Base-by-base conservation (phyloP, 139 green algal genomes). In the Volvox reticuliferus region DNA sequence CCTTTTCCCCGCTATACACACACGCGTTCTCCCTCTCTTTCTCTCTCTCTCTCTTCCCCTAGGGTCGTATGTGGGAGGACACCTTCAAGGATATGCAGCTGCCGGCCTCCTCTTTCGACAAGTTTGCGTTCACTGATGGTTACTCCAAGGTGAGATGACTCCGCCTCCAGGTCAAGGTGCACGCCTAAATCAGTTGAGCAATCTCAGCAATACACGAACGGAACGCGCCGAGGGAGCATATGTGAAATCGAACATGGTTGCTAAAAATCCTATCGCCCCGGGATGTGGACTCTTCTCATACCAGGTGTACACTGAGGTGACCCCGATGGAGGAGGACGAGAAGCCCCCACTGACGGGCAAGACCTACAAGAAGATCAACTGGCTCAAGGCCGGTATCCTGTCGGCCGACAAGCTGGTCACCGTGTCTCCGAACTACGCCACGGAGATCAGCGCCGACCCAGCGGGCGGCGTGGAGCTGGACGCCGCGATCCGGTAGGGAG, bases 371-470 rank as follows among this genome's bases (percentile, higher is more conserved):
- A 99, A 99, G 96, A 88, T 99, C 93, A 99, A 99, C 97, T 99
- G 98, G 98, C 94, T 99, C 86, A 97, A 98, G 94, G 97, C 94
- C 14, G 98, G 96, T 61, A 98, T 99, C 94, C 92, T 97, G 37
- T 79, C 96, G 24, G 94, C 96, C 22, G 98, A 99, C 94, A 98
- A 98, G 93, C 87, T 96, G 85, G 92, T 99, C 32, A 99, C 98
- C 26, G 98, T 99, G 79, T 99, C 96, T 19, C 98, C 98, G 87
- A 99, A 99, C 95, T 99, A 99, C 91, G 98, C 98, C 37, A 92
- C 93, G 24, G 98, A 99, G 96, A 98, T 99, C 83, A 79, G 91
- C 21, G 92, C 92, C n/a, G 94, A 95, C 77, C 78, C 93, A 12
- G 89, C 93, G 18, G 96, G 96, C 92, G 98, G 98, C 83, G 98